phyloP scores from a whole-genome alignment of 495 filamentous ascomycete species.

The Neurospora sublineolata region DNA sequence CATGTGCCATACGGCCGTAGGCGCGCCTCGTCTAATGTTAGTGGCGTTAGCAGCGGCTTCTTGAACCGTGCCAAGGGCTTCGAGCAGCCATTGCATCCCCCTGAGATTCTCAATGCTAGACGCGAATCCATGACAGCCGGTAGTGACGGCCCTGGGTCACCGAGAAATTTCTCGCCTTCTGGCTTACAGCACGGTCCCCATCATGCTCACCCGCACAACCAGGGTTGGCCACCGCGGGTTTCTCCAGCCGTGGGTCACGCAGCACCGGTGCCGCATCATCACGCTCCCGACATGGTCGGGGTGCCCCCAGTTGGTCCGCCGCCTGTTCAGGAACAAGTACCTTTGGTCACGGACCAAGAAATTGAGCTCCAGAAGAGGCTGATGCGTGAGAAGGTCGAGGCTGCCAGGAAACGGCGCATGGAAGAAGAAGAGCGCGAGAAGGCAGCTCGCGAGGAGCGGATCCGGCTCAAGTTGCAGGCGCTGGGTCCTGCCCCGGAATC shows the following conservation, averaged over 20 bases:
- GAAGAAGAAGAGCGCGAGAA: conserved; percentile 78
- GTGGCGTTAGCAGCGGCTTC: conserved; percentile 71
- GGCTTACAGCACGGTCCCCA: conserved; percentile 18
- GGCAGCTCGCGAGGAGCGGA: conserved; percentile 66
- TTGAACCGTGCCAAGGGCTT: conserved; percentile 36
- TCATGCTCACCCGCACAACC: conserved; percentile 23
- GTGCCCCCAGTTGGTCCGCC: conserved; percentile 10
- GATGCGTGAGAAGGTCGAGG: conserved; percentile 72
- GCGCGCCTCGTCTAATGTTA: conserved; percentile 88
- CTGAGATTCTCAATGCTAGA: conserved; percentile 32
- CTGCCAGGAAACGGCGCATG: conserved; percentile 62
- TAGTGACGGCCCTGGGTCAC: conserved; percentile 37
- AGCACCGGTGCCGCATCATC: conserved; percentile 34
- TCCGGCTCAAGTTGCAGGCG: conserved; percentile 69
- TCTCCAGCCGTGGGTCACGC: conserved; percentile 38
- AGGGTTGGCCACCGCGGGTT: conserved; percentile 38
- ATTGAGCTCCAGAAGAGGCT: conserved; percentile 64
- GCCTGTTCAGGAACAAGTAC: conserved; percentile 8
- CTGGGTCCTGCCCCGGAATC: conserved; percentile 62
- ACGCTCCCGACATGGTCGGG: conserved; percentile 14
- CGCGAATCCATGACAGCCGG: conserved; percentile 34
- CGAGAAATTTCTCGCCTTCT: conserved; percentile 32
- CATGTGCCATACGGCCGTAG: conserved; percentile 66
- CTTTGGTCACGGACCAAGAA: conserved; percentile 41
- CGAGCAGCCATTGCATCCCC: conserved; percentile 33